Evolutionary conservation across 2,329 filamentous ascomycete genomes (phyloP).

Genomic region (Xylariaceae sp.): DNA sequence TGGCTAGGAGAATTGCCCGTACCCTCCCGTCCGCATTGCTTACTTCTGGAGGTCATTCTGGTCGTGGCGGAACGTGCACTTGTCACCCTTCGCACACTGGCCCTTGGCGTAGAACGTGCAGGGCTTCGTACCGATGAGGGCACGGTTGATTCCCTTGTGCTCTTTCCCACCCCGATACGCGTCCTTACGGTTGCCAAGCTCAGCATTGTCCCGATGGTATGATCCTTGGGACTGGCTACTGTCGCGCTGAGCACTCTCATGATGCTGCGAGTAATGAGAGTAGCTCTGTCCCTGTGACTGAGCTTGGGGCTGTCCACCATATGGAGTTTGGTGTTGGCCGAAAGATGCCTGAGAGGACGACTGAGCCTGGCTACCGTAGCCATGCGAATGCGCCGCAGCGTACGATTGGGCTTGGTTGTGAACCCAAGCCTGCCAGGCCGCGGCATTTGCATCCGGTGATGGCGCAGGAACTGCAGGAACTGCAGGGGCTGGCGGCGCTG

Average conservation of each 20-base stretch:
- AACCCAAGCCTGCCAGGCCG: slow-evolving; percentile 23
- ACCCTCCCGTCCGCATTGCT: not conserved
- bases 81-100: slow-evolving; percentile 66
- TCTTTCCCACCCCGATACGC: slow-evolving; percentile 38
- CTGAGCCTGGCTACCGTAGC: no score
- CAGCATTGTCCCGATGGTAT: slow-evolving; percentile 24
- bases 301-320: not conserved
- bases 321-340: no score
- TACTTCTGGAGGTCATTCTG: slow-evolving; percentile 29
- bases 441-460: slow-evolving; percentile 12
- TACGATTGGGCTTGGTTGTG: slow-evolving; percentile 16
- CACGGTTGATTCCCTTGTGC: slow-evolving; percentile 46
- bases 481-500: slow-evolving; percentile 1
- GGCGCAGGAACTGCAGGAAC: slow-evolving; percentile 11
- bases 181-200: slow-evolving; percentile 35
- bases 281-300: slow-evolving; percentile 6
- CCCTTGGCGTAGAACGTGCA: slow-evolving; percentile 67
- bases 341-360: no score
- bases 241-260: slow-evolving; percentile 4
- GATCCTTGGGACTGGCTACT: slow-evolving; percentile 20
- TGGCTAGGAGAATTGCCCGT: no score
- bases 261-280: slow-evolving; percentile 12
- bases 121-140: slow-evolving; percentile 59
- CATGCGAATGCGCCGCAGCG: not conserved
- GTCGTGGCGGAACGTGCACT: slow-evolving; percentile 70